Evolutionary conservation across 2,329 filamentous ascomycete genomes (phyloP).

Genomic region (Bipolaris cookei): DNA sequence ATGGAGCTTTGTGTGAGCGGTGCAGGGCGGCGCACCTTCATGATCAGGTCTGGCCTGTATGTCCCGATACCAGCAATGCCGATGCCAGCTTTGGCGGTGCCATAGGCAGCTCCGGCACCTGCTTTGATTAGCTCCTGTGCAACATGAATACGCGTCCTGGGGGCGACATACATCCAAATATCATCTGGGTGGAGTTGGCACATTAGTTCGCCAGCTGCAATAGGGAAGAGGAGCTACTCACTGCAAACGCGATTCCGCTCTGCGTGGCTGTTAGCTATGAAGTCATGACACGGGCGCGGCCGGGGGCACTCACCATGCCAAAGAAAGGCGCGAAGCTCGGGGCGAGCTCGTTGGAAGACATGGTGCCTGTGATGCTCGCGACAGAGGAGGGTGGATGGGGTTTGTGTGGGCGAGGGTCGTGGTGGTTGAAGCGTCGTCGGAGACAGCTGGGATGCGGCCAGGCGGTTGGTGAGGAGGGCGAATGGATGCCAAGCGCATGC

Average conservation of each 20-base stretch:
- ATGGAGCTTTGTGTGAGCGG: conserved; percentile 1
- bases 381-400: conserved; percentile 5
- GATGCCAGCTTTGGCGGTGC: conserved; percentile 86
- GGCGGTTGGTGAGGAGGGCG: conserved; percentile 10
- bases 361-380: conserved; percentile 16
- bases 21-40: conserved; percentile 68
- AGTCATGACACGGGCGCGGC: conserved; percentile 21
- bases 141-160: neutral
- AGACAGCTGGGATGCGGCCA: conserved; percentile 13
- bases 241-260: conserved; percentile 77
- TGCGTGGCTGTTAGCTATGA: conserved; percentile 53
- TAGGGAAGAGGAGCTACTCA: conserved; percentile 39
- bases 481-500: conserved; percentile 14
- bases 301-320: conserved; percentile 72
- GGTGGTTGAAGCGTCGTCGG: conserved; percentile 11
- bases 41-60: conserved; percentile 85
- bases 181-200: conserved; percentile 62
- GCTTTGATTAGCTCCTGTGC: conserved; percentile 33
- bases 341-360: conserved; percentile 48
- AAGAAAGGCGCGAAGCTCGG: conserved; percentile 88
- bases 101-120: conserved; percentile 80
- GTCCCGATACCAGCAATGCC: conserved; percentile 86
- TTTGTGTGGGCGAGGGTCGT: conserved; percentile 5
- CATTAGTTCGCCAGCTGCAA: conserved; percentile 24
- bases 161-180: conserved; percentile 73